phyloP scores from a whole-genome alignment of 2,329 filamentous ascomycete species.

The Fusarium globosum region DNA sequence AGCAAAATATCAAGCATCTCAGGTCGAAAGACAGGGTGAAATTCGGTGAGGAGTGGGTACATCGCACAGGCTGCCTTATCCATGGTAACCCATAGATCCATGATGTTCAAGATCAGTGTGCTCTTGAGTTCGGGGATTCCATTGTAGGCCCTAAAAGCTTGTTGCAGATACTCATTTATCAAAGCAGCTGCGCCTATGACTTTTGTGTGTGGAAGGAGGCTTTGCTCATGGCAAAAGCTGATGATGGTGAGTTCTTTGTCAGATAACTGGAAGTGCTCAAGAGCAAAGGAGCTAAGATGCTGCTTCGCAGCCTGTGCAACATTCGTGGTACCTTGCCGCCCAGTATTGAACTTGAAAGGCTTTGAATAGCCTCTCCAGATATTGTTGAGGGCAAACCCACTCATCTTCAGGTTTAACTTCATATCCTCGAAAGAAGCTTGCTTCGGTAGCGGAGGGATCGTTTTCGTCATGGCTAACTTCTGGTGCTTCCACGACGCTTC shows the following conservation, averaged over 20 bases:
- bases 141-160: slow-evolving; percentile 12
- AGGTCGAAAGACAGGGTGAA: slow-evolving; percentile 35
- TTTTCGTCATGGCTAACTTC: slow-evolving; percentile 35
- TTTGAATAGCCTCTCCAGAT: slow-evolving; percentile 24
- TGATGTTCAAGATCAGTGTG: slow-evolving; percentile 35
- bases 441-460: slow-evolving; percentile 34
- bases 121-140: slow-evolving; percentile 38
- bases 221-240: slow-evolving; percentile 9
- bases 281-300: slow-evolving; percentile 30
- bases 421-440: slow-evolving; percentile 30
- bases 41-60: slow-evolving; percentile 37
- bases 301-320: slow-evolving; percentile 32
- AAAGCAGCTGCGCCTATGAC: slow-evolving; percentile 8
- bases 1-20: slow-evolving; percentile 40
- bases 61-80: slow-evolving; percentile 33
- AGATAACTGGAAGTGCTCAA: slow-evolving; percentile 26
- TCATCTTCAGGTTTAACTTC: slow-evolving; percentile 31
- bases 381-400: slow-evolving; percentile 14
- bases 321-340: slow-evolving; percentile 2
- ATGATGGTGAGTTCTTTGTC: slow-evolving; percentile 12
- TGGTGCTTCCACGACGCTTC: slow-evolving; percentile 35
- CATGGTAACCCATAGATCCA: slow-evolving; percentile 42
- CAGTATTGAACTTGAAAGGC: neutral
- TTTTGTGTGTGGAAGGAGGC: neutral
- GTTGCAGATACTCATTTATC: slow-evolving; percentile 22